Evolutionary conservation across 1,284 basidiomycete species (phyloP), one percentile per base, ranked within the genome.

Genomic region (Mycosarcoma mackinlayi): DNA sequence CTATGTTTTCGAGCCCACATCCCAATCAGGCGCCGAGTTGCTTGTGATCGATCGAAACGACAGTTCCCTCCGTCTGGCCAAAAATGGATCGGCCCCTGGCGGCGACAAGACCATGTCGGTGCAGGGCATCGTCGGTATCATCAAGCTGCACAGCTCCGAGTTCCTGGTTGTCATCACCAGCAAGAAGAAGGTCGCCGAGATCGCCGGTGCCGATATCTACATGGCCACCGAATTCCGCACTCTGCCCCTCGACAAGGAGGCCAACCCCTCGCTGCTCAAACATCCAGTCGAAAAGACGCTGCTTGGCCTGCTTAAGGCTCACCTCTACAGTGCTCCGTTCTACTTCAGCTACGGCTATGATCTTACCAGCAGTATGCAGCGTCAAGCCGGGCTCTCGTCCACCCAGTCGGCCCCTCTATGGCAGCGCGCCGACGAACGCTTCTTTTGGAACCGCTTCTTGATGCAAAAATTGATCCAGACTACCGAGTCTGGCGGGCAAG

Each of bases 361-460:
- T 83, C 83, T 98, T 66, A 96, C 95, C 14, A 89, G 91, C 64
- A 87, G 91, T 54, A 84, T 98, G 72, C 94, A 98, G 86, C 87
- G 88, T 46, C 94, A 98, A 83, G 89, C 88, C 86, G 83, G 51
- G 9, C 14, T 73, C n/a, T 38, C 44, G 13, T n/a, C n/a, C n/a
- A 83, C 85, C 62, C 85, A 87, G 39, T 82, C 85, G 38, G 87
- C 85, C 80, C 86, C 88, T 24, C 85, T 90, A 68, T 94, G 89
- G 90, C 75, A 84, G 58, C 72, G 78, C 88, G 90, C 91, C 28
- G 95, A 98, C 77, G 93, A 96, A 78, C 88, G 95, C 69, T 98
- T 98, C 86, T 98, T 98, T 85, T 98, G 95, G 95, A 98, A 98
- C 84, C 91, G 89, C 87, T 92, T 85, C 69, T 84, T 81, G 33